Evolutionary conservation across 2,329 filamentous ascomycete species (phyloP).

Genomic region (Fusarium begoniae): DNA sequence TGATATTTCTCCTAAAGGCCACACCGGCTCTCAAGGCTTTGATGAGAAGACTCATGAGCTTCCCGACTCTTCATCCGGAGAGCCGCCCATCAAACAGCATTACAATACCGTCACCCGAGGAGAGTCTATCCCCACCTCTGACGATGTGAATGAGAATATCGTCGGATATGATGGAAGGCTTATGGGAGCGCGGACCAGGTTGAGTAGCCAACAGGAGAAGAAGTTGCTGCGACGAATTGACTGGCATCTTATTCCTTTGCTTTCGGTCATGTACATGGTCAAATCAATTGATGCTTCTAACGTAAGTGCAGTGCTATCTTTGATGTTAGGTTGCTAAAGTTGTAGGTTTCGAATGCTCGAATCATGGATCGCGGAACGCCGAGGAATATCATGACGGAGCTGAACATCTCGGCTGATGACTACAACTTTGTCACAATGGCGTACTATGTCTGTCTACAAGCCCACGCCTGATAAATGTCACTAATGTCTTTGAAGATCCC

Average conservation of each 20-base stretch:
- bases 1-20: neutral
- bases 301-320: rapidly evolving
- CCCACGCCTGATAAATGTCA: rapidly evolving
- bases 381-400: neutral
- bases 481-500: neutral
- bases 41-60: neutral
- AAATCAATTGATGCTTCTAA: neutral
- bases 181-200: neutral
- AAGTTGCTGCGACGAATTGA: neutral
- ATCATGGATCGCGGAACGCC: neutral
- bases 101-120: neutral
- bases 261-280: neutral
- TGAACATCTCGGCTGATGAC: neutral
- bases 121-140: neutral
- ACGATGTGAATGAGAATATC: rapidly evolving
- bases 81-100: neutral
- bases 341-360: neutral
- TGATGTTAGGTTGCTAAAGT: rapidly evolving
- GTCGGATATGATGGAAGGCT: neutral
- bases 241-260: neutral
- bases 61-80: neutral
- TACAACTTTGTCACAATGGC: neutral
- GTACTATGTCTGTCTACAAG: neutral
- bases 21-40: no score
- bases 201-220: neutral